Conservation (phyloP, 2,329 filamentous ascomycete species). For the Samsoniella hepiali region DNA sequence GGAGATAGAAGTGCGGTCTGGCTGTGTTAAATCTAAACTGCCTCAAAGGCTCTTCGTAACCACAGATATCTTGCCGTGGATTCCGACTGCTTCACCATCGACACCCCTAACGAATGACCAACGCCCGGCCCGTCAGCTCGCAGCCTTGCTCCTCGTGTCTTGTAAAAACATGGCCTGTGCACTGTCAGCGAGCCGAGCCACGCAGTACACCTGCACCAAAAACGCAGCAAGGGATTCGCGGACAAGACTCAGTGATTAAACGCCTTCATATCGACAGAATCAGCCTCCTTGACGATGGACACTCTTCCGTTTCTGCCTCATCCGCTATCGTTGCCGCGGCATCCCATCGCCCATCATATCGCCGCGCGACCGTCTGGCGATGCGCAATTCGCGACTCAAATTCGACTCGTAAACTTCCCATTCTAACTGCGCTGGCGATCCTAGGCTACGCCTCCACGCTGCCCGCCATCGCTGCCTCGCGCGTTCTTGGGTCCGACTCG, state of each 20-base stretch:
- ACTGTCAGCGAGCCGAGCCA: neutral
- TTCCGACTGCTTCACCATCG: too few species aligned
- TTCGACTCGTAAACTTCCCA: neutral
- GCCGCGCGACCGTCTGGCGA: constrained; percentile 7
- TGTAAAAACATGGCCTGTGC: too few species aligned
- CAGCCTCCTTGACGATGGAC: neutral
- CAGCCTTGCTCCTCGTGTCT: too few species aligned
- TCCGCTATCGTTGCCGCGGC: constrained; percentile 11
- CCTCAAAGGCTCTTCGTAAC: too few species aligned
- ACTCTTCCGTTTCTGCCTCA: constrained; percentile 1
- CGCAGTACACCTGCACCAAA: neutral
- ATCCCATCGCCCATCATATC: constrained; percentile 1
- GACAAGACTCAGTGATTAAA: neutral
- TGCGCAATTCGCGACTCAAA: constrained; percentile 1
- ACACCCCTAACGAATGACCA: too few species aligned
- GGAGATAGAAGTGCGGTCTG: too few species aligned
- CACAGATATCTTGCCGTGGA: too few species aligned
- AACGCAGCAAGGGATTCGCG: too few species aligned
- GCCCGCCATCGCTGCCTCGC: constrained; percentile 45
- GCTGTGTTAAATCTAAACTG: too few species aligned
- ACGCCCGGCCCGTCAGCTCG: too few species aligned
- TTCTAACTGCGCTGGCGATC: constrained; percentile 31
- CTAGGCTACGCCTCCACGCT: constrained; percentile 37
- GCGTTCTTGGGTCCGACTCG: constrained; percentile 70
- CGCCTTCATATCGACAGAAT: constrained; percentile 3